Base-by-base conservation (phyloP, 805 yeast genomes). In the Pichia insulana region DNA sequence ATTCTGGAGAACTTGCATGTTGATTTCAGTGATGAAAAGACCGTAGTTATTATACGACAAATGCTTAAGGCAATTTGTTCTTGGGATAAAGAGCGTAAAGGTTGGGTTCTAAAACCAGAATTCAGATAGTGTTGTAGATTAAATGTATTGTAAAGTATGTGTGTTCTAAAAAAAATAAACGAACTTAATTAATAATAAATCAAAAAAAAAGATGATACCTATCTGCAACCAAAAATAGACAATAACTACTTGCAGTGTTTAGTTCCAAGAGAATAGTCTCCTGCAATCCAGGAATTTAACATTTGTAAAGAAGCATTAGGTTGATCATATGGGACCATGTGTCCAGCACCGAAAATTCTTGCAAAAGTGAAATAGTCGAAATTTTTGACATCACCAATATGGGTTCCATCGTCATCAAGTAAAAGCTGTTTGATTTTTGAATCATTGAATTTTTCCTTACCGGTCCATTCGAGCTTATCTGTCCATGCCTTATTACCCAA, bases 301-400 rank as follows among this genome's bases (percentile, higher is more conserved):
- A 86, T 75, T 30, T 75, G 74, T 52, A 80, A 69, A 2, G 92
- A 68, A 50, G 72, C 73, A 52, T 73, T 80, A 8, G 95, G 95
- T 65, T 85, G 90, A 62, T 87, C 90, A 53, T 71, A 81, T 26
- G 95, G 95, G 50, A 86, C 95, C 95, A 87, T 83, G 62, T 87
- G 96, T 10, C 96, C 96, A 31, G 90, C 95, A 49, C 78, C 83
- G 50, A 62, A 82, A 33, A 87, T 71, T 58, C 95, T 74, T 55
- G 86, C 69, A 64, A 83, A 87, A 3, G 94, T 79, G 56, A 87
- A 79, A 34, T 78, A 72, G 19, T 74, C 78, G 54, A 65, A 74
- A 59, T 76, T 81, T 68, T 86, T 87, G 25, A 80, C 81, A 54
- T 82, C 77, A 46, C 97, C 97, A 20, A 78, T 74, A 28, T 60